Evolutionary conservation across 2,329 filamentous ascomycete species (phyloP).

Genomic region (Macroventuria anomochaeta): DNA sequence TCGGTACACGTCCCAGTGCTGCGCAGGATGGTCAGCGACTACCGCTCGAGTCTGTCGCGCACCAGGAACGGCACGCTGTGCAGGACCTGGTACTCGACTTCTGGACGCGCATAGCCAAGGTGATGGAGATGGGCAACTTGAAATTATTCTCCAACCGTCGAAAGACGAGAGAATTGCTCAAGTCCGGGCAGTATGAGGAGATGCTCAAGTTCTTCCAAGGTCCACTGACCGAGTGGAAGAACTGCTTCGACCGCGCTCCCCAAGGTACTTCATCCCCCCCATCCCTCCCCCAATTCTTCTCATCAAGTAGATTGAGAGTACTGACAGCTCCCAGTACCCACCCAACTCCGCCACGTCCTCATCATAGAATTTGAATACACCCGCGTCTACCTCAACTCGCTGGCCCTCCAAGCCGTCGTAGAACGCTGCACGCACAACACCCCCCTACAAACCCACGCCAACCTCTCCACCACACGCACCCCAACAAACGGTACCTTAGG

Average conservation of each 20-base stretch:
- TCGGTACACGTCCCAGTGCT: conserved; percentile 38
- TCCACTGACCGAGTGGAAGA: conserved; percentile 78
- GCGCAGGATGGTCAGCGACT: conserved; percentile 42
- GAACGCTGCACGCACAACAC: conserved; percentile 86
- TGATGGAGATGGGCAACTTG: conserved; percentile 91
- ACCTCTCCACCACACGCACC: conserved; percentile 31
- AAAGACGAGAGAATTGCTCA: conserved; percentile 87
- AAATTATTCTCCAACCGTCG: conserved; percentile 85
- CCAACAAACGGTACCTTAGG: conserved; percentile 25
- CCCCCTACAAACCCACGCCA: conserved; percentile 45
- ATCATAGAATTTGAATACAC: conserved; percentile 96
- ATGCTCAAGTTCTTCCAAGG: conserved; percentile 82
- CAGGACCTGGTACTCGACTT: conserved; percentile 73
- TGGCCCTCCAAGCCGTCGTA: conserved; percentile 92
- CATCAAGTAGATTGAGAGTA: too few relatives aligned
- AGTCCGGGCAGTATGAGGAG: conserved; percentile 81
- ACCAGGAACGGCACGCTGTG: conserved; percentile 46
- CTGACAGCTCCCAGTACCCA: conserved; percentile 55
- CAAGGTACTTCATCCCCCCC: conserved; percentile 44
- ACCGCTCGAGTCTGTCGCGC: conserved; percentile 45
- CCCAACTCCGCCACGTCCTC: conserved; percentile 74
- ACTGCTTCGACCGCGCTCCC: conserved; percentile 77
- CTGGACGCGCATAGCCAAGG: conserved; percentile 91
- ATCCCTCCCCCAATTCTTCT: too few relatives aligned
- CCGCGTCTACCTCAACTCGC: conserved; percentile 90